Percentiles rank a stretch among this genome's conserved stretches.
Evolutionary conservation across 495 filamentous ascomycete species (phyloP).

Genomic region (Annulohypoxylon nitens): DNA sequence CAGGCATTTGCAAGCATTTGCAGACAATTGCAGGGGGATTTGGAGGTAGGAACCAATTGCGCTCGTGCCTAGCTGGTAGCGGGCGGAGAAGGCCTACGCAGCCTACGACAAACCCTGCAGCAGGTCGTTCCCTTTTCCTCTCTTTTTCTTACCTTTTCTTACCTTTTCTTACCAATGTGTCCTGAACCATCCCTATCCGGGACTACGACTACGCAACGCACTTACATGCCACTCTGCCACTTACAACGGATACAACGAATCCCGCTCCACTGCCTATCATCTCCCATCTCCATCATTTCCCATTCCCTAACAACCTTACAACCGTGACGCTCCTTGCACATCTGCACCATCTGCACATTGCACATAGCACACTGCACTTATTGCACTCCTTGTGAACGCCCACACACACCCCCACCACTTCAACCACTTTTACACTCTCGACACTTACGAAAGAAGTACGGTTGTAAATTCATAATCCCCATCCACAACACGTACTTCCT

Average conservation of each 20-base stretch:
- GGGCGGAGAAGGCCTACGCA: conserved; percentile 48
- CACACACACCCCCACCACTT: conserved; percentile 11
- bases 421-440: conserved; percentile 24
- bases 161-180: conserved; percentile 34
- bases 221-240: conserved; percentile 31
- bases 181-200: conserved; percentile 37
- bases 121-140: conserved; percentile 19
- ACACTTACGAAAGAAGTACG: conserved; percentile 24
- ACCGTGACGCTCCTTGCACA: background rate
- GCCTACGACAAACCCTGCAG: conserved; percentile 35
- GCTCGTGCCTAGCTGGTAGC: conserved; percentile 6
- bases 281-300: conserved; percentile 6
- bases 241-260: conserved; percentile 25
- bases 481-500: conserved; percentile 17
- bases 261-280: conserved; percentile 31
- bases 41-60: conserved; percentile 27
- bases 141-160: conserved; percentile 17
- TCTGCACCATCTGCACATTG: background rate
- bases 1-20: background rate
- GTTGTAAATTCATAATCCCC: conserved; percentile 38
- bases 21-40: background rate
- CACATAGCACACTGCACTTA: background rate
- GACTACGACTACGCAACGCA: conserved; percentile 29
- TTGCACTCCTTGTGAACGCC: conserved; percentile 19
- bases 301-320: conserved; percentile 3